Evolutionary conservation across 177 flowering plant genomes (phyloP), one percentile per base, ranked within the genome.

Genomic region (Tripterygium wilfordii): DNA sequence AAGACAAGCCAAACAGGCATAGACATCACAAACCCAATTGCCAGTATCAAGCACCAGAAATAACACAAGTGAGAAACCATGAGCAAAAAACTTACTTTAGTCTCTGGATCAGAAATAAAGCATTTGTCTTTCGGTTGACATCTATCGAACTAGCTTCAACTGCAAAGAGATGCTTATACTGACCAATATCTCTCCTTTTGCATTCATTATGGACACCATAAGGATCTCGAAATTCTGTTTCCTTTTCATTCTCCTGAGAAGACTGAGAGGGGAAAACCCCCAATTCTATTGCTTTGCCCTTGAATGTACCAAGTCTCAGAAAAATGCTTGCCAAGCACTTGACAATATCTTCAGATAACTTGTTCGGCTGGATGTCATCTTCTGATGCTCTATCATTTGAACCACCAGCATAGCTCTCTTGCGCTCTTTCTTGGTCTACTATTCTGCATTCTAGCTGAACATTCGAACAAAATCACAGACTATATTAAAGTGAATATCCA

Each of bases 291-390:
- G 40, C 53, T 54, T 68, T 75, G 26, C 70, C 74, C 53, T 66
- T 72, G 21, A 40, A 51, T 21, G 61, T 59, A 60, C 70, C 68
- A 59, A 82, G 44, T 41, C 79, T 74, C 16, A 63, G 12, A 40
- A 76, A 76, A 47, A 82, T 79, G 55, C 60, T 59, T 13, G 48
- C 64, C 53, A 82, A 60, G 42, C 82, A 79, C 54, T 63, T 72
- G 60, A 79, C 39, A 23, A 73, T 48, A 31, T 82, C 77, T 66
- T 82, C 80, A 1, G 88, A 76, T 14, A 69, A 40, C 49, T 57
- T 68, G 62, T 82, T 82, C 7, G 77, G 78, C 28, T 38, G n/a
- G 36, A 61, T 58, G 15, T 71, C 70, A 20, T 22, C 51, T 42
- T 61, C 69, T 5, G 23, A 33, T 29, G 25, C 39, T 35, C 35